These are phyloP conservation scores for Nannochloropsis oceanica DNA, from an alignment of 108 stramenopile genomes.

Conservation along the genomic window DNA sequence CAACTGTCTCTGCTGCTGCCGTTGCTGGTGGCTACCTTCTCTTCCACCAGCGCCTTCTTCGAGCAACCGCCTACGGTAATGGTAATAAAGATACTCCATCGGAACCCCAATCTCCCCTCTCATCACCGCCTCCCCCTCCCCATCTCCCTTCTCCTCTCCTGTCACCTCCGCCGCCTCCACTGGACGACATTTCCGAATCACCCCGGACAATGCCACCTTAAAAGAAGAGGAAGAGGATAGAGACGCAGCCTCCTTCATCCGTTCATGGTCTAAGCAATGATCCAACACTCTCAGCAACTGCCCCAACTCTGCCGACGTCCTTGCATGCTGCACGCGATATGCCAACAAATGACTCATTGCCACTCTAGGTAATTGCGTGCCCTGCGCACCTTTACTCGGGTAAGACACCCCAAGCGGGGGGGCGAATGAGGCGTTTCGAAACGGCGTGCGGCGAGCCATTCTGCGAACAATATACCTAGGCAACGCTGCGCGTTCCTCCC, in stretches of 20 bases:
- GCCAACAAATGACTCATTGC: not conserved
- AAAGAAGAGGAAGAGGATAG: no score
- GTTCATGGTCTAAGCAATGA: not conserved
- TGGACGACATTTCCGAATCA: no score
- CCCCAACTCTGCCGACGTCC: not conserved
- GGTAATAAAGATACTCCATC: not conserved
- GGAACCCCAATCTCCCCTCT: not conserved
- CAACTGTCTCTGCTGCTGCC: not conserved
- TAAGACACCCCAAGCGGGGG: not conserved
- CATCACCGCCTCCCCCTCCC: not conserved
- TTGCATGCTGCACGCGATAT: not conserved
- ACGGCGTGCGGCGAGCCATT: not conserved
- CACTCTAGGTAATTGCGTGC: not conserved
- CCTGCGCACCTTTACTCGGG: not conserved
- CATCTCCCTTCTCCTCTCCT: not conserved
- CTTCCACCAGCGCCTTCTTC: not conserved
- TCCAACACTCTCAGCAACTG: not conserved
- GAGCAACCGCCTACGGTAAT: not conserved
- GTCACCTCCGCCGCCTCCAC: no score
- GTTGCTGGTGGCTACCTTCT: not conserved
- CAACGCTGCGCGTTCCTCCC: not conserved
- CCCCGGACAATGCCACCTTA: no score
- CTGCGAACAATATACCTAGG: not conserved
- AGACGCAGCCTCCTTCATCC: not conserved
- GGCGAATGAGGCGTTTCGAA: not conserved